Evolutionary conservation across 2,329 filamentous ascomycete genomes (phyloP).

Genomic region (Juglanconis sp.): DNA sequence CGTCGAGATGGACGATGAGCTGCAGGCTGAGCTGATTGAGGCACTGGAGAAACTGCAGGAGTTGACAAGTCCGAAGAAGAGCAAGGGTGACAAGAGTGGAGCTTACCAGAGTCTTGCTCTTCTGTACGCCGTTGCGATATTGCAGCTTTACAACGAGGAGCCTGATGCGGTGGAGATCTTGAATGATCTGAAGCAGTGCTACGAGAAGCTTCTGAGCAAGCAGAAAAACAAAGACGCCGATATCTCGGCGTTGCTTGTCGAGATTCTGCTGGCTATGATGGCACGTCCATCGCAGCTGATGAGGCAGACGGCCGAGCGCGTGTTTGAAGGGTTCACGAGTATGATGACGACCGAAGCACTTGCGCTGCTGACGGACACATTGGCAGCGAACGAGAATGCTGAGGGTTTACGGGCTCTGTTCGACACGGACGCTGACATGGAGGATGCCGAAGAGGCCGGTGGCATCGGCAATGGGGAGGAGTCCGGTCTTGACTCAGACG

Average conservation of each 20-base stretch:
- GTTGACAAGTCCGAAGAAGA: constrained; percentile 41
- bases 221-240: constrained; percentile 52
- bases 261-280: constrained; percentile 86
- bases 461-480: constrained; percentile 40
- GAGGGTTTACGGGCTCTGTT: constrained; percentile 87
- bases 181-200: constrained; percentile 75
- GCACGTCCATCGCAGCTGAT: constrained; percentile 81
- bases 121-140: constrained; percentile 77
- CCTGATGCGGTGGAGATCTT: constrained; percentile 79
- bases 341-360: constrained; percentile 73
- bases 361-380: constrained; percentile 61
- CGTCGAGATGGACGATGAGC: constrained; percentile 53
- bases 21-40: constrained; percentile 49
- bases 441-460: constrained; percentile 45
- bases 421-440: constrained; percentile 59
- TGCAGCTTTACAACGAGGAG: constrained; percentile 89
- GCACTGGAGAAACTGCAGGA: constrained; percentile 52
- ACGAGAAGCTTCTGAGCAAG: constrained; percentile 61
- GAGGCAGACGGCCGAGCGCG: constrained; percentile 81
- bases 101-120: constrained; percentile 67
- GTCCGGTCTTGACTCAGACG: constrained; percentile 38
- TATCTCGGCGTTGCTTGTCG: constrained; percentile 71
- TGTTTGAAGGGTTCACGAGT: constrained; percentile 78
- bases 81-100: constrained; percentile 33
- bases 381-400: constrained; percentile 75